These are phyloP conservation scores for Jatropha podagrica DNA, from an alignment of 441 rosid species.

Conservation along the genomic window DNA sequence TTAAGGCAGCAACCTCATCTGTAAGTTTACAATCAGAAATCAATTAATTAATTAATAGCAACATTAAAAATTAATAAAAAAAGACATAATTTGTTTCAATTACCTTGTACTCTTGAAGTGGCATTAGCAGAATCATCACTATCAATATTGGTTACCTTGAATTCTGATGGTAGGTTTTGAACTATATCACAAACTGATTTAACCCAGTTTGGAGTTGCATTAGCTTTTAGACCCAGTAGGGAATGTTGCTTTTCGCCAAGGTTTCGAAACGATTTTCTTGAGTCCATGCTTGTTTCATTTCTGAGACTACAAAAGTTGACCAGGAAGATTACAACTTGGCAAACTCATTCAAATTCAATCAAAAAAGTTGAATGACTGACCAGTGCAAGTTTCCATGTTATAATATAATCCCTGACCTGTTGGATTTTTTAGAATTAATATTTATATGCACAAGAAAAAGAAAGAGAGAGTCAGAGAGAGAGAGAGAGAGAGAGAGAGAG, in stretches of 20 bases:
- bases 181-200: slow-evolving; percentile 55
- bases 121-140: slow-evolving; percentile 7
- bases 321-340: not conserved
- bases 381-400: not conserved
- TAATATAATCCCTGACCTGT: not conserved
- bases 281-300: slow-evolving; percentile 27
- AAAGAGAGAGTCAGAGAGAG: not conserved
- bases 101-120: slow-evolving; percentile 17
- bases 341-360: not conserved
- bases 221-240: slow-evolving; percentile 63
- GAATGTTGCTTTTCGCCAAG: slow-evolving; percentile 61
- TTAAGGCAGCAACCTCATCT: slow-evolving; percentile 53
- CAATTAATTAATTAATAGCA: not conserved
- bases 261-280: slow-evolving; percentile 40
- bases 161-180: slow-evolving; percentile 32
- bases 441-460: not conserved
- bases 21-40: slow-evolving; percentile 15
- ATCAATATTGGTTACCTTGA: slow-evolving; percentile 18
- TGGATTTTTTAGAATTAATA: not conserved
- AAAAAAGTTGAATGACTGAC: not conserved
- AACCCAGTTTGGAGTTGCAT: slow-evolving; percentile 59
- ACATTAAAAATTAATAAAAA: not conserved
- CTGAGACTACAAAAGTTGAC: not conserved
- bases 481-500: not conserved
- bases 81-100: not conserved